phyloP scores from a whole-genome alignment of 768 basidiomycete genomes.

The Trametes elegans region DNA sequence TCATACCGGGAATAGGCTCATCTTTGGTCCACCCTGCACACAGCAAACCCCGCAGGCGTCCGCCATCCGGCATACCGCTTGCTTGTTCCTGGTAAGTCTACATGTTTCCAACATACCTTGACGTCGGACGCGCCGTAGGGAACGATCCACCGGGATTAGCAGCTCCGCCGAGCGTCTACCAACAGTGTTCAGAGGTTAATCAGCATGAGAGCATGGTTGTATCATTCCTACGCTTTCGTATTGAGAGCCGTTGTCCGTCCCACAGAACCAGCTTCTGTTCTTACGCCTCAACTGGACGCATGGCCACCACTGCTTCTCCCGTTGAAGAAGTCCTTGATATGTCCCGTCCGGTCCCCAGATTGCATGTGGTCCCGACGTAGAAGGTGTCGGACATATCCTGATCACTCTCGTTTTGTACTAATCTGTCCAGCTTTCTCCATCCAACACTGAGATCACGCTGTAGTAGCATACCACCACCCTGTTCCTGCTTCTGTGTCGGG shows the following conservation, averaged over 20 bases:
- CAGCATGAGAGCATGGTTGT: not conserved
- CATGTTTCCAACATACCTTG: too few relatives aligned
- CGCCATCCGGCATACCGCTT: too few relatives aligned
- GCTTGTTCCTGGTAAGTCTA: too few relatives aligned
- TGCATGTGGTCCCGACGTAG: not conserved
- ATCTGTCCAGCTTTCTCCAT: not conserved
- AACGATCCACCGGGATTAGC: too few relatives aligned
- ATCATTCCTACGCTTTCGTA: not conserved
- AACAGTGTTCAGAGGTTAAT: not conserved
- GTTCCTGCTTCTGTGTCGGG: not conserved
- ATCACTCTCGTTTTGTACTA: not conserved
- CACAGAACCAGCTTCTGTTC: not conserved
- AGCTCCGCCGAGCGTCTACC: too few relatives aligned
- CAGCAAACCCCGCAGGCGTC: too few relatives aligned
- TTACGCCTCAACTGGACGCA: not conserved
- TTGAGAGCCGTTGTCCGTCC: not conserved
- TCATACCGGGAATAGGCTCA: too few relatives aligned
- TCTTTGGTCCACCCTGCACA: too few relatives aligned
- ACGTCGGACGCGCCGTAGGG: too few relatives aligned
- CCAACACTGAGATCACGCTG: not conserved
- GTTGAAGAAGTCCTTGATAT: too few relatives aligned
- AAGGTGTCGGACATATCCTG: not conserved
- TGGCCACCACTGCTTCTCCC: not conserved
- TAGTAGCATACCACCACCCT: not conserved
- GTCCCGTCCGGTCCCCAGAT: not conserved